A percentile compares a stretch with the other conserved stretches of the same genome.
Evolutionary conservation across 306 rosid genomes (phyloP).

Genomic region (Dalbergia cochinchinensis): DNA sequence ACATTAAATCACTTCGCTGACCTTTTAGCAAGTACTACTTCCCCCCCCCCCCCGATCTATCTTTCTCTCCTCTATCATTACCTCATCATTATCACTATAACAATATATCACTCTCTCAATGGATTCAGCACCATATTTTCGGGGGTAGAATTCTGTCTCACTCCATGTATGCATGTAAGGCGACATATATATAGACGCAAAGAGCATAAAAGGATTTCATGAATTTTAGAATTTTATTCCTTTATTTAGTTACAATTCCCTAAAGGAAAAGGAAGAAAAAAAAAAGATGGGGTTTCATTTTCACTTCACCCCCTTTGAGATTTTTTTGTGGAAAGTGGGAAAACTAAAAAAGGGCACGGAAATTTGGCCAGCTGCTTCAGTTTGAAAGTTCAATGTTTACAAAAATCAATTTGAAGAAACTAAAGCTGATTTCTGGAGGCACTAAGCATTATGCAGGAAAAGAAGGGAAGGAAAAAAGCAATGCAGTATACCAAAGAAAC

Average conservation of each 20-base stretch:
- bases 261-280: background rate
- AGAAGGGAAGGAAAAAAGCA: conserved; percentile 45
- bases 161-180: conserved; percentile 49
- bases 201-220: background rate
- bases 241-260: background rate
- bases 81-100: conserved; percentile 58
- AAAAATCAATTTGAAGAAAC: conserved; percentile 13
- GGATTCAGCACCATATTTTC: conserved; percentile 56
- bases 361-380: background rate
- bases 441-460: conserved; percentile 5
- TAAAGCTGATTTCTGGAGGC: conserved; percentile 28
- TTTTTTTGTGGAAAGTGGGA: background rate
- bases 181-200: conserved; percentile 35
- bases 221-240: background rate
- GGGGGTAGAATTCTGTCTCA: conserved; percentile 53
- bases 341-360: background rate
- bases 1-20: conserved; percentile 54
- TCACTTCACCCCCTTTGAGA: conserved; percentile 9
- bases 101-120: conserved; percentile 54
- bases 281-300: background rate
- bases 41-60: background rate
- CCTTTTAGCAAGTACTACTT: conserved; percentile 34
- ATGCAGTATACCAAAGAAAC: conserved; percentile 47
- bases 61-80: conserved; percentile 44
- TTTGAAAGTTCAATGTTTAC: conserved; percentile 25